A percentile compares a stretch with the other conserved stretches of the same genome.
phyloP scores from a whole-genome alignment of 176 grass and related monocot genomes.

The Pontederia paniculata region DNA sequence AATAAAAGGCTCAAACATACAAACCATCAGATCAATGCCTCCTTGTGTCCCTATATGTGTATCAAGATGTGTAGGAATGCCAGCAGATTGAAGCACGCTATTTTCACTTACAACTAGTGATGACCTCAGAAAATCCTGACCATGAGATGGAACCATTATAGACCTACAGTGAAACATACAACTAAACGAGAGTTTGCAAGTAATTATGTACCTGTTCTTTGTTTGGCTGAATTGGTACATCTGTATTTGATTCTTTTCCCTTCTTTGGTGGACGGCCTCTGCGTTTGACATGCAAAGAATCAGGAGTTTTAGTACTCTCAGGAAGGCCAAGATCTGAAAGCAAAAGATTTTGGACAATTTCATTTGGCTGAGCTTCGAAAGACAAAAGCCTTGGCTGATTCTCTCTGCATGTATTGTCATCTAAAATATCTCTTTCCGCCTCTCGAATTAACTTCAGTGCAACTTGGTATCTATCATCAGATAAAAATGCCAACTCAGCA shows the following conservation, averaged over 20 bases:
- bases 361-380: constrained; percentile 58
- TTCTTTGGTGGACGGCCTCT: constrained; percentile 57
- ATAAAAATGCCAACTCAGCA: constrained; percentile 69
- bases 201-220: constrained; percentile 52
- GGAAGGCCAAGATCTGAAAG: constrained; percentile 27
- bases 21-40: constrained; percentile 66
- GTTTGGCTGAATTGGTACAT: constrained; percentile 36
- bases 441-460: constrained; percentile 71
- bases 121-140: constrained; percentile 71
- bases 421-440: constrained; percentile 64
- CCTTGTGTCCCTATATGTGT: constrained; percentile 45
- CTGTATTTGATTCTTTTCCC: constrained; percentile 43
- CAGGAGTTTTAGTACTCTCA: constrained; percentile 41
- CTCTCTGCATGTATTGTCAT: constrained; percentile 43
- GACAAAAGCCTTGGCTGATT: constrained; percentile 57
- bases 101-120: constrained; percentile 39
- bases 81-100: constrained; percentile 38
- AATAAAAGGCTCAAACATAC: neutral
- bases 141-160: constrained; percentile 11
- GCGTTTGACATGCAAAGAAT: constrained; percentile 46
- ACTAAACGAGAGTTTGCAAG: neutral
- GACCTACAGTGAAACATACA: constrained; percentile 8
- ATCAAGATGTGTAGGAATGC: constrained; percentile 42
- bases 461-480: constrained; percentile 79
- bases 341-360: constrained; percentile 47